phyloP scores from a whole-genome alignment of 2,329 filamentous ascomycete species.

The Zymoseptoria tritici region DNA sequence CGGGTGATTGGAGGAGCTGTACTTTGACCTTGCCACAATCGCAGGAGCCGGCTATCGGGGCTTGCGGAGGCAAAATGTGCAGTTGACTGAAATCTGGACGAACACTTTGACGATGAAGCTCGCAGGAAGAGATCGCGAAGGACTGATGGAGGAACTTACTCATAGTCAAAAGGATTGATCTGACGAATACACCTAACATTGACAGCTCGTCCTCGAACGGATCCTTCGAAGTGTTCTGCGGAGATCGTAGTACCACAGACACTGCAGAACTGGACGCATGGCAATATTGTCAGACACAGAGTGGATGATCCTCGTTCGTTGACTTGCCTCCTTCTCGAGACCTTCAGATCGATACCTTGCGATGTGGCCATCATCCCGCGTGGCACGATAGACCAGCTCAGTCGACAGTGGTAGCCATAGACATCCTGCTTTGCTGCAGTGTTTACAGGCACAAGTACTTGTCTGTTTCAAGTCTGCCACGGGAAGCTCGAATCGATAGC shows the following conservation, averaged over 20 bases:
- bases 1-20: background rate
- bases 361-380: background rate
- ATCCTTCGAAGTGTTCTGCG: background rate
- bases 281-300: background rate
- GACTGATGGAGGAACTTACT: background rate
- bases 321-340: background rate
- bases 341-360: background rate
- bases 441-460: background rate
- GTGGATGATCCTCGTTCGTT: background rate
- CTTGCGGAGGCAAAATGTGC: background rate
- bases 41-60: background rate
- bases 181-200: background rate
- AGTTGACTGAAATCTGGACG: background rate
- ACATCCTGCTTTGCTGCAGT: slow-evolving; percentile 1
- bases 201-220: background rate
- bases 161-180: slow-evolving; percentile 1
- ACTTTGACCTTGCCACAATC: background rate
- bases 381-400: background rate
- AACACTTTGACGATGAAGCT: background rate
- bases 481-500: slow-evolving; percentile 1
- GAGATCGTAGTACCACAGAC: background rate
- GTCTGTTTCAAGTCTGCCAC: background rate
- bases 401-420: background rate
- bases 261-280: background rate
- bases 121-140: background rate